Evolutionary conservation across 225 moss, liverwort and hornwort species (phyloP).

Genomic region (Anthoceros angustus): DNA sequence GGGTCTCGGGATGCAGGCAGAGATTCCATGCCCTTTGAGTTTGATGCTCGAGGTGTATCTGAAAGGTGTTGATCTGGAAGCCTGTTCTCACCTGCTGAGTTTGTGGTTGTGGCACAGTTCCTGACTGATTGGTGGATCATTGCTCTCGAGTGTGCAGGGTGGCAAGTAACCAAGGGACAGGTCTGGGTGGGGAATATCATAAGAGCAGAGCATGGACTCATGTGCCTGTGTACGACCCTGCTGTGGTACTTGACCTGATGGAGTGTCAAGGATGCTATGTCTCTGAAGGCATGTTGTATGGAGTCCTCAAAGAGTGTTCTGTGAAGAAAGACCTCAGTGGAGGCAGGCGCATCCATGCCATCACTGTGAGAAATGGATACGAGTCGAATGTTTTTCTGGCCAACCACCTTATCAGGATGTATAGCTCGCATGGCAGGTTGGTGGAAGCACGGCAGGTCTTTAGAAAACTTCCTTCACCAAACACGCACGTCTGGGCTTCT

Average conservation of each 20-base stretch:
- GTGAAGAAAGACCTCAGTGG: background rate
- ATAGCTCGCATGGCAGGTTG: background rate
- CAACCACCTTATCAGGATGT: background rate
- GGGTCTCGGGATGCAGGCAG: too few species aligned
- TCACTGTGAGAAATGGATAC: background rate
- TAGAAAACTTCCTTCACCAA: background rate
- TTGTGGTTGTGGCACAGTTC: too few species aligned
- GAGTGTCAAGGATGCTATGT: background rate
- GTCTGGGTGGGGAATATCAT: background rate
- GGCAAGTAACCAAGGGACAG: too few species aligned
- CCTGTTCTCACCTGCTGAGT: too few species aligned
- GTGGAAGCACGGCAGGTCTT: background rate
- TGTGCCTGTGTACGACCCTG: background rate
- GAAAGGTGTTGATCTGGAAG: too few species aligned
- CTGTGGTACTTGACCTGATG: background rate
- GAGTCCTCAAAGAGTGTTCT: background rate
- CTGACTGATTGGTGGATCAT: too few species aligned
- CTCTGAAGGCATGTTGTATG: background rate
- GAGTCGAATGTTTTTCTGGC: background rate
- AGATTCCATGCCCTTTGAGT: too few species aligned
- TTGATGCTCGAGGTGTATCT: too few species aligned
- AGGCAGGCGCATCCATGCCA: background rate
- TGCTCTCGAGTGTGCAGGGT: too few species aligned
- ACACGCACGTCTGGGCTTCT: background rate
- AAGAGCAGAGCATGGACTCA: background rate